Percentiles rank a stretch among this genome's conserved stretches.
These are phyloP conservation scores for Juncus effusus DNA, from an alignment of 176 grass and related monocot species.

Conservation along the genomic window DNA sequence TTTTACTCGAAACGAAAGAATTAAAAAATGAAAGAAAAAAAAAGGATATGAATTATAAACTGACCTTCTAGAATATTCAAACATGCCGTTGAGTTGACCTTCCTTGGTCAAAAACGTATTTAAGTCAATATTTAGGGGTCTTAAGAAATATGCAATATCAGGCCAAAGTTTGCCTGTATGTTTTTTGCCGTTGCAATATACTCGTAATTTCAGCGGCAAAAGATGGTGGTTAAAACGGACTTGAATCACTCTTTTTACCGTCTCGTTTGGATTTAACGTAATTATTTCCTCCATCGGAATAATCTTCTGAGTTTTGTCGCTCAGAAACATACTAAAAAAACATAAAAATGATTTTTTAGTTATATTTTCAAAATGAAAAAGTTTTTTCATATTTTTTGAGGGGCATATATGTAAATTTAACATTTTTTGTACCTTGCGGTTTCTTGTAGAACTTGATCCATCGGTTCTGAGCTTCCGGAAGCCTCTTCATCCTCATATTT, in stretches of 20 bases:
- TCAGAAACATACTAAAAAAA: slow-evolving; percentile 13
- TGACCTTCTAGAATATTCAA: slow-evolving; percentile 87
- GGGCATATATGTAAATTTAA: not conserved
- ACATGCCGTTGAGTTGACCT: slow-evolving; percentile 70
- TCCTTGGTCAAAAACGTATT: slow-evolving; percentile 66
- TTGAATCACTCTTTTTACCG: slow-evolving; percentile 58
- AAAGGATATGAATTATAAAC: slow-evolving; percentile 14
- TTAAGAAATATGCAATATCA: slow-evolving; percentile 82
- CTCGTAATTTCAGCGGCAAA: slow-evolving; percentile 70
- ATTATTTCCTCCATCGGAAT: slow-evolving; percentile 57
- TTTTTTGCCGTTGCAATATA: slow-evolving; percentile 77
- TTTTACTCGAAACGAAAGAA: not conserved
- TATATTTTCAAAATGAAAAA: not conserved
- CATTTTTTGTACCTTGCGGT: slow-evolving; percentile 39
- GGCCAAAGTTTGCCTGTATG: slow-evolving; percentile 65
- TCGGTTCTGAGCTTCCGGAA: slow-evolving; percentile 35
- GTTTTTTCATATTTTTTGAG: not conserved
- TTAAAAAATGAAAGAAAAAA: not conserved
- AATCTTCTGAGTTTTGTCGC: slow-evolving; percentile 38
- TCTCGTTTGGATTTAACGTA: slow-evolving; percentile 60
- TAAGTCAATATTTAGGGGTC: slow-evolving; percentile 57
- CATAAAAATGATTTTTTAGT: not conserved
- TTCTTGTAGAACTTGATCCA: slow-evolving; percentile 46
- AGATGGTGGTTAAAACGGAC: slow-evolving; percentile 81
- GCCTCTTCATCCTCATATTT: slow-evolving; percentile 73